Evolutionary conservation across 1,139 yeast genomes (phyloP).

Genomic region (Debaryomycetaceae sp.): DNA sequence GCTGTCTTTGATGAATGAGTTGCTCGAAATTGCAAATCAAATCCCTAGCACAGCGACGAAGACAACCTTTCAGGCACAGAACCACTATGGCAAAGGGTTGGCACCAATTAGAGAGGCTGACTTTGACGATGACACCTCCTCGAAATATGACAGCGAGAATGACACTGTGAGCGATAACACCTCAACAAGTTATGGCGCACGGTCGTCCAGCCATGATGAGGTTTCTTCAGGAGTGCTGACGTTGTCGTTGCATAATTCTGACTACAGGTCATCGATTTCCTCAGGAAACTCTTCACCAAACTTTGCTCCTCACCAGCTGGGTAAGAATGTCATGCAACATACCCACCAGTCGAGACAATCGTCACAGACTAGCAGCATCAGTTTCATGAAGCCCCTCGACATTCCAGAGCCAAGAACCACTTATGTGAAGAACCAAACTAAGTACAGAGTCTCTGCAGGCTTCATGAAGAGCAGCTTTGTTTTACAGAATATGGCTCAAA

Average conservation of each 20-base stretch:
- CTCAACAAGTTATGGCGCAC: constrained; percentile 16
- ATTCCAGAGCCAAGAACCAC: constrained; percentile 11
- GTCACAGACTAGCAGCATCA: constrained; percentile 14
- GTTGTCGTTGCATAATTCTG: constrained; percentile 40
- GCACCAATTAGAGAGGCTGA: constrained; percentile 39
- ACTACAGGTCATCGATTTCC: constrained; percentile 25
- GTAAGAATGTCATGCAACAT: constrained; percentile 2
- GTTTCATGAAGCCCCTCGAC: constrained; percentile 14
- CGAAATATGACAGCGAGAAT: constrained; percentile 31
- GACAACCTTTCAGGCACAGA: background rate
- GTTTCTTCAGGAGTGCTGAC: constrained; percentile 34
- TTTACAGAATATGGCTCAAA: constrained; percentile 26
- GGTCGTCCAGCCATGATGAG: constrained; percentile 17
- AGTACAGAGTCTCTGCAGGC: constrained; percentile 31
- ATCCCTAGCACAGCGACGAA: no score
- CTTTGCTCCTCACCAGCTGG: constrained; percentile 6
- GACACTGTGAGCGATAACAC: constrained; percentile 15
- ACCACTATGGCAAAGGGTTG: constrained; percentile 21
- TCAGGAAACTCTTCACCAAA: constrained; percentile 15
- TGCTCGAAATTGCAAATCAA: constrained; percentile 7
- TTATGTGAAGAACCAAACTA: constrained; percentile 14
- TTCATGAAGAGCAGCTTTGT: constrained; percentile 39
- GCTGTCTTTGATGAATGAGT: constrained; percentile 8
- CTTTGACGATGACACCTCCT: constrained; percentile 27
- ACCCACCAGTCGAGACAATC: constrained; percentile 9